Conservation (phyloP, 2,329 filamentous ascomycete genomes). For the Sclerotinia subarctica region DNA sequence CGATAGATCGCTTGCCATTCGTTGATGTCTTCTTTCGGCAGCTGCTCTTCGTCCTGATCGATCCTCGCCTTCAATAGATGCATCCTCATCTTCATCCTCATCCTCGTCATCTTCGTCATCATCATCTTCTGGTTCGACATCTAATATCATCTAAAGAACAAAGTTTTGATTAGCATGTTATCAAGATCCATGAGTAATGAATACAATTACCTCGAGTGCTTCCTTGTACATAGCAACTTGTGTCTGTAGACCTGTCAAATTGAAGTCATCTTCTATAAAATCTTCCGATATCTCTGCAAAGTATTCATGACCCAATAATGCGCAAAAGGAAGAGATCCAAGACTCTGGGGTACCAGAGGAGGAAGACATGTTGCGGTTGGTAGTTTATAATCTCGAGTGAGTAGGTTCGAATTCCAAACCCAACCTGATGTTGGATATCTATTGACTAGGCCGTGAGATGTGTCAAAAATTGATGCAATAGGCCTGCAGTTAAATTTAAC, state of each 20-base stretch:
- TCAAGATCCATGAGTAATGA: not conserved
- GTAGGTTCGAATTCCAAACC: not conserved
- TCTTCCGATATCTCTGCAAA: constrained; percentile 98
- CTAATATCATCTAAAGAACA: constrained; percentile 78
- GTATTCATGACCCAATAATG: constrained; percentile 93
- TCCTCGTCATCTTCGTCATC: constrained; percentile 75
- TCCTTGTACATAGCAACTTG: constrained; percentile 99
- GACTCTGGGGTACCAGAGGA: constrained; percentile 59
- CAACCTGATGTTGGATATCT: constrained; percentile 5
- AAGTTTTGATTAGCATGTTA: constrained; percentile 22
- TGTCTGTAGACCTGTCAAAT: constrained; percentile 88
- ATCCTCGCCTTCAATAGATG: constrained; percentile 63
- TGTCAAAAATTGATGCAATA: not conserved
- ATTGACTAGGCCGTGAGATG: not conserved
- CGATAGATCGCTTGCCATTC: constrained; percentile 88
- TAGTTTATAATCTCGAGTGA: not conserved
- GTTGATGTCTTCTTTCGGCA: constrained; percentile 70
- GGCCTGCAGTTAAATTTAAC: not conserved
- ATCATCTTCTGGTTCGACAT: constrained; percentile 94
- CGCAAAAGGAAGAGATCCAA: constrained; percentile 98
- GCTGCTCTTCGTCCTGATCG: constrained; percentile 45
- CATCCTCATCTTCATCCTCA: constrained; percentile 66
- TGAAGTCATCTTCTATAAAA: constrained; percentile 99
- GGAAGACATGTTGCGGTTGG: constrained; percentile 34
- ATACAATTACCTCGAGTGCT: constrained; percentile 68